Evolutionary conservation across 2,329 filamentous ascomycete genomes (phyloP), one percentile per base, ranked within the genome.

Genomic region (Trichoderma harzianum): DNA sequence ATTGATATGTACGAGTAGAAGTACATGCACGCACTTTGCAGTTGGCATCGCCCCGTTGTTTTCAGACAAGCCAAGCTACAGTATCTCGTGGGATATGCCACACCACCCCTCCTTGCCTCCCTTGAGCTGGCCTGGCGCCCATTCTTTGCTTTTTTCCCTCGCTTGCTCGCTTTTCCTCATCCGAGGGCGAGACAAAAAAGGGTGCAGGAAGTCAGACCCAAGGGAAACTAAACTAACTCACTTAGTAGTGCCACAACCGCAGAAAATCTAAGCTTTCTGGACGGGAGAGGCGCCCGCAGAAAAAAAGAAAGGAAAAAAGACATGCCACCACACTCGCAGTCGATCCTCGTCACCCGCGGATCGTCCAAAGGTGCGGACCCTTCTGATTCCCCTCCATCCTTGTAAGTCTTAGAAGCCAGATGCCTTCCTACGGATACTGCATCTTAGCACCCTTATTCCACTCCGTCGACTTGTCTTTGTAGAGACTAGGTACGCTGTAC

Each of bases 21-120:
- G 7, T 55, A 55, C 10, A 67, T 68, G 65, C 65, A 68, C 24
- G 65, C 65, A 68, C 65, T 68, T 68, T 68, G 65, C 53, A 58
- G 57, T 24, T 57, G 47, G 30, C 53, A 57, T 67, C 64, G 64
- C 64, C 63, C 65, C 53, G 21, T 58, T 58, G 53, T 47, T 58
- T 57, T 28, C 2, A 7, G 3, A 43, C 39, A n/a, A 43, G 39
- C 39, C 36, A 43, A 43, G 39, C 39, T 43, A 43, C 7, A 43
- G 39, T 18, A 16, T 57, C 3, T 57, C 21, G n/a, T 63, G 61
- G 21, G 36, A 63, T 39, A 61, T 61, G 58, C 58, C 58, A 61
- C 58, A 61, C 58, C 58, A 61, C 32, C 58, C 32, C 28, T 62
- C n/a, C 12, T 10, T 61, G 5, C 14, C 34, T 14, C 34, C 21